Conservation (phyloP, 2,329 filamentous ascomycete species). For the Helotiales sp. region DNA sequence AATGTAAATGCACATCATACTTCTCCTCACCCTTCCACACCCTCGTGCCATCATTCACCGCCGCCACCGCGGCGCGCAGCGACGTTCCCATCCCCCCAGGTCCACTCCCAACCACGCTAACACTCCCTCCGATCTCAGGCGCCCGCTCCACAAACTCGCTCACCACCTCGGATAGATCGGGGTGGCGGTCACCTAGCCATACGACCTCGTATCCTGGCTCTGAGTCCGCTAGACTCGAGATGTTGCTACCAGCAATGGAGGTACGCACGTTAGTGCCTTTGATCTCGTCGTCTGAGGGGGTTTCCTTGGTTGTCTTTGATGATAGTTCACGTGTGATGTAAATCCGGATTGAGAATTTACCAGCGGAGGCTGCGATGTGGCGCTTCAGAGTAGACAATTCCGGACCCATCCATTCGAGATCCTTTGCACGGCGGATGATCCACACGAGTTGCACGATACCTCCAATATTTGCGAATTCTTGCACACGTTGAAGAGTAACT, state of each 20-base stretch:
- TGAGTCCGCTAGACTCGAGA: background rate
- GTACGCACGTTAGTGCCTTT: background rate
- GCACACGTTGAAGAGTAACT: conserved; percentile 51
- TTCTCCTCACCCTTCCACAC: conserved; percentile 64
- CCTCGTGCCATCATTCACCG: conserved; percentile 54
- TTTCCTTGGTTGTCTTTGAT: conserved; percentile 4
- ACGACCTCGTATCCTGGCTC: background rate
- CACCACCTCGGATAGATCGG: conserved; percentile 54
- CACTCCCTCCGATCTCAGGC: conserved; percentile 50
- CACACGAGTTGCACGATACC: conserved; percentile 64
- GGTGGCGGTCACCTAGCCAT: conserved; percentile 29
- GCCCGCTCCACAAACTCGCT: conserved; percentile 54
- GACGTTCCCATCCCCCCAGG: conserved; percentile 65
- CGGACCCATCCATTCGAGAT: conserved; percentile 61
- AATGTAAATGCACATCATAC: conserved; percentile 60
- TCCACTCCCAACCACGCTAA: conserved; percentile 64
- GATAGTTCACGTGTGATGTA: conserved; percentile 56
- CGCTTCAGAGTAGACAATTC: conserved; percentile 58
- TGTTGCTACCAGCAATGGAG: background rate
- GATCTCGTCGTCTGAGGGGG: conserved; percentile 2
- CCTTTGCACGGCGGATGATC: conserved; percentile 60
- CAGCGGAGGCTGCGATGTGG: conserved; percentile 45
- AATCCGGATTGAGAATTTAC: conserved; percentile 57
- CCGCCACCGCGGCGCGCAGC: conserved; percentile 58
- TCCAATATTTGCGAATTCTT: conserved; percentile 28